A percentile compares a stretch with the other conserved stretches of the same genome.
Evolutionary conservation across 345 rosid genomes (phyloP).

Genomic region (Ceriops tagal): DNA sequence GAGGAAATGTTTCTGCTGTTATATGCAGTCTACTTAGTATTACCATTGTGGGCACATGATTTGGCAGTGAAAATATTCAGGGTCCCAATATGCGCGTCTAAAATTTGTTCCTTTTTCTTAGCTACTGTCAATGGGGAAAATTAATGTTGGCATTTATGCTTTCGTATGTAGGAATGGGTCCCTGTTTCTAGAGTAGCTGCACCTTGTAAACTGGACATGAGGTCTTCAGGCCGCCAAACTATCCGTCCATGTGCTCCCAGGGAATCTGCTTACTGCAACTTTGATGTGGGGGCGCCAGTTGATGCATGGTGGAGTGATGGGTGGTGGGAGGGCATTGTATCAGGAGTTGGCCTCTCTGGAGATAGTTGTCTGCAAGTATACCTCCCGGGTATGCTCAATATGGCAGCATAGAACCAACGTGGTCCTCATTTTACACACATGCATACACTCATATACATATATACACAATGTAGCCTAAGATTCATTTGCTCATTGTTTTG

Average conservation of each 20-base stretch:
- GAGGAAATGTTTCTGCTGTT: too few relatives aligned
- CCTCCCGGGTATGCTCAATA: slow-evolving; percentile 60
- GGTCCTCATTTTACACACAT: slow-evolving; percentile 2
- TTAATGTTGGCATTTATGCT: not conserved
- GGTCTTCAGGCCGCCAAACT: slow-evolving; percentile 61
- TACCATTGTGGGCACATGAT: too few relatives aligned
- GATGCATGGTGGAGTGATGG: slow-evolving; percentile 99
- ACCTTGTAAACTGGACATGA: slow-evolving; percentile 81
- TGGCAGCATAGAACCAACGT: not conserved
- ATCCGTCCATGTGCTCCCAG: slow-evolving; percentile 61
- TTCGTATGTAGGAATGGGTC: slow-evolving; percentile 68
- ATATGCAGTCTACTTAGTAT: too few relatives aligned
- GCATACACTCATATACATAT: not conserved
- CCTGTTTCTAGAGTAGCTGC: slow-evolving; percentile 59
- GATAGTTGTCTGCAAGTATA: slow-evolving; percentile 55
- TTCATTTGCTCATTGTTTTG: not conserved
- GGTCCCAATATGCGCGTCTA: too few relatives aligned
- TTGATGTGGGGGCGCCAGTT: slow-evolving; percentile 57
- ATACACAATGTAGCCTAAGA: not conserved
- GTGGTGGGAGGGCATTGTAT: slow-evolving; percentile 96
- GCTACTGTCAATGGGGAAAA: too few relatives aligned
- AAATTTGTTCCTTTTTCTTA: too few relatives aligned
- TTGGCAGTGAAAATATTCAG: too few relatives aligned
- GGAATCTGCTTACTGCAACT: slow-evolving; percentile 21
- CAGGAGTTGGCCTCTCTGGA: slow-evolving; percentile 30